Evolutionary conservation across 352 stramenopile species (phyloP).

Genomic region (Aphanomyces invadans): DNA sequence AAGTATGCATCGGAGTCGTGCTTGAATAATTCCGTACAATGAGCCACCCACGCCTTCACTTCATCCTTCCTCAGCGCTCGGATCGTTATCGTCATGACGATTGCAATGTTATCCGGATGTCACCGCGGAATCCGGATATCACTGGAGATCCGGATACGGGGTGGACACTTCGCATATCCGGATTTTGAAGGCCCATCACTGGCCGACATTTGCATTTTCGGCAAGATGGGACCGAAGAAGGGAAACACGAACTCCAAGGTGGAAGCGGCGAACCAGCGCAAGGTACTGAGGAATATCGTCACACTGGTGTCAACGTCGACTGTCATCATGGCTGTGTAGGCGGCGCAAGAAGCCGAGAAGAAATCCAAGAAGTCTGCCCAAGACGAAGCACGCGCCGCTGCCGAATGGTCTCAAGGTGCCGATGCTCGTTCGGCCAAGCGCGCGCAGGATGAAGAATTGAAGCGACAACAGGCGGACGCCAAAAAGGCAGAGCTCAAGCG

Average conservation of each 20-base stretch:
- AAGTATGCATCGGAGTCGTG: not conserved
- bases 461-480: conserved; percentile 48
- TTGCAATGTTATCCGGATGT: conserved; percentile 6
- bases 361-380: conserved; percentile 43
- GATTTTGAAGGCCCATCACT: conserved; percentile 10
- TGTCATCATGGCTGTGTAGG: conserved; percentile 17
- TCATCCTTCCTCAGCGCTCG: not conserved
- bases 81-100: not conserved
- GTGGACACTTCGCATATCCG: not conserved
- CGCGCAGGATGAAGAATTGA: conserved; percentile 52
- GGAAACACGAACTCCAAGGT: conserved; percentile 60
- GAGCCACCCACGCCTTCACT: conserved; percentile 16
- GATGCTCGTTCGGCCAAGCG: conserved; percentile 38
- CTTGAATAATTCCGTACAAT: conserved; percentile 16
- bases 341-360: conserved; percentile 43
- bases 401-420: conserved; percentile 52
- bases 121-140: not conserved
- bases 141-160: not conserved
- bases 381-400: conserved; percentile 35
- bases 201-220: conserved; percentile 19
- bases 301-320: not conserved
- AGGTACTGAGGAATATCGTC: conserved; percentile 23
- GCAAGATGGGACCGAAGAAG: conserved; percentile 42
- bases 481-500: conserved; percentile 71
- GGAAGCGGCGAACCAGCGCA: conserved; percentile 63